A percentile compares a stretch with the other conserved stretches of the same genome.
Conservation (phyloP, 2,329 filamentous ascomycete species). For the Aaosphaeria arxii region DNA sequence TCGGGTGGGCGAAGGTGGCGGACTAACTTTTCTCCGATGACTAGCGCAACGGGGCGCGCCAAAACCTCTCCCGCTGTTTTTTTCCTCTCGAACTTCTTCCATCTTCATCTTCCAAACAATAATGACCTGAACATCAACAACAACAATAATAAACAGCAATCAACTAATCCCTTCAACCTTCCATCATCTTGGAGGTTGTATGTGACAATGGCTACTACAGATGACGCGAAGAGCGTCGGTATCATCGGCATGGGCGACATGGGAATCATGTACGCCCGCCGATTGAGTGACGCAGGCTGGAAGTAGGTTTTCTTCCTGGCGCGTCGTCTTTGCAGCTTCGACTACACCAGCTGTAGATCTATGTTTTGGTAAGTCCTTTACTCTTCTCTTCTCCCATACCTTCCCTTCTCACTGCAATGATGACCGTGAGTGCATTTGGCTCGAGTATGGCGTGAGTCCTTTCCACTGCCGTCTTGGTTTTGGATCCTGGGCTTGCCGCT, state of each 20-base stretch:
- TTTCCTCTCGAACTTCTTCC: slow-evolving; percentile 1
- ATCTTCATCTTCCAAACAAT: too few species aligned
- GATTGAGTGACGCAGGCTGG: slow-evolving; percentile 89
- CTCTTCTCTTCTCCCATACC: slow-evolving; percentile 6
- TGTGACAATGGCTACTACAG: slow-evolving; percentile 45
- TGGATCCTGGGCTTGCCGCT: slow-evolving; percentile 55
- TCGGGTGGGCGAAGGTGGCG: slow-evolving; percentile 3
- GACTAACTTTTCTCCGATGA: background rate
- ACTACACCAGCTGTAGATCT: slow-evolving; percentile 6
- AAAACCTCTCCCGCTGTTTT: background rate
- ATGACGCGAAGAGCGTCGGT: slow-evolving; percentile 70
- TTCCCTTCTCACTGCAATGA: slow-evolving; percentile 58
- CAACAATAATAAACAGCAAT: background rate
- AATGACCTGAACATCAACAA: slow-evolving; percentile 26
- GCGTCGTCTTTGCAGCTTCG: background rate
- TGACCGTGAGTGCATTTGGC: slow-evolving; percentile 99
- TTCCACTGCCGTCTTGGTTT: slow-evolving; percentile 74
- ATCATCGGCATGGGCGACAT: slow-evolving; percentile 99
- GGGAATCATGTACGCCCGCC: slow-evolving; percentile 96
- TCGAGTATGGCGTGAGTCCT: slow-evolving; percentile 80
- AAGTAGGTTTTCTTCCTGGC: slow-evolving; percentile 62
- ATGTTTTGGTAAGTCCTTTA: slow-evolving; percentile 23
- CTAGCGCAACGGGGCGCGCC: background rate
- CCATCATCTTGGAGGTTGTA: too few species aligned
- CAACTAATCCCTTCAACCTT: too few species aligned